A percentile compares a stretch with the other conserved stretches of the same genome.
phyloP scores from a whole-genome alignment of 352 stramenopile genomes.

The Globisporangium apiculatum region DNA sequence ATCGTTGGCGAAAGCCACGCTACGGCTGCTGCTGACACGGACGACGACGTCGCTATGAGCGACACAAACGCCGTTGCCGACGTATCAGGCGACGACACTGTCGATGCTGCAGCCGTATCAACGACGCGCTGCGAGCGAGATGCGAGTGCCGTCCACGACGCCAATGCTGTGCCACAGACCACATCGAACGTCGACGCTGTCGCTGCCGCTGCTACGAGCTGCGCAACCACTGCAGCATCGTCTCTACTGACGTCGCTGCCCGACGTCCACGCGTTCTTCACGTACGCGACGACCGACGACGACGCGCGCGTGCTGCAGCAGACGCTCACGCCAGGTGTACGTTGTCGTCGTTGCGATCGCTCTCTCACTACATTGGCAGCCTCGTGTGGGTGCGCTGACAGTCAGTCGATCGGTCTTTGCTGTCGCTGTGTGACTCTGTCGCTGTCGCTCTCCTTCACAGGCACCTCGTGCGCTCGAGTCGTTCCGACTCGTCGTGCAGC shows the following conservation, averaged over 20 bases:
- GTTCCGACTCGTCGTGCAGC: constrained; percentile 36
- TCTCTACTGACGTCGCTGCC: constrained; percentile 3
- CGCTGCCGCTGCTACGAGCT: no score
- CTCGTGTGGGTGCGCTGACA: no score
- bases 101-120: background rate
- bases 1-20: no score
- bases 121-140: no score
- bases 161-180: background rate
- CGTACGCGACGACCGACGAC: constrained; percentile 1
- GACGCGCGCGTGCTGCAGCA: constrained; percentile 6
- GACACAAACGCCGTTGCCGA: background rate
- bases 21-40: background rate
- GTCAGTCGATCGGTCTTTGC: background rate
- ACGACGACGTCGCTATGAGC: constrained; percentile 1
- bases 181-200: background rate
- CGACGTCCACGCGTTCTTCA: constrained; percentile 12
- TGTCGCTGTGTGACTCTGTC: background rate
- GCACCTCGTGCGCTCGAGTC: constrained; percentile 4
- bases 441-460: background rate
- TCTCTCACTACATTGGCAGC: no score
- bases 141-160: background rate
- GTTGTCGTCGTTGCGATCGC: background rate
- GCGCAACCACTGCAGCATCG: background rate
- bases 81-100: background rate
- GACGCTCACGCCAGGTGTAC: constrained; percentile 1